Evolutionary conservation across 345 rosid genomes (phyloP).

Genomic region (Abelmoschus esculentus): DNA sequence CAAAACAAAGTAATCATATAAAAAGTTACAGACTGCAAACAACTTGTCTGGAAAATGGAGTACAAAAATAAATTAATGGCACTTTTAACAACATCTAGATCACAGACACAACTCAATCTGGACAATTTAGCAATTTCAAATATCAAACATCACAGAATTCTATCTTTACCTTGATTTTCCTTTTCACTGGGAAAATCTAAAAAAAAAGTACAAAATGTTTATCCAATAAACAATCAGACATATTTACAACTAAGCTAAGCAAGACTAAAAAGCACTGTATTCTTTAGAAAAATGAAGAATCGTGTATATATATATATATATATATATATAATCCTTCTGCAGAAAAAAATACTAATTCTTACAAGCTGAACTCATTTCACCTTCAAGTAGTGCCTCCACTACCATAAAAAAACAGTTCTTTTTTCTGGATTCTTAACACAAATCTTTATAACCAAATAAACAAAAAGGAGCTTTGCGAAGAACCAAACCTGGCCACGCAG

Average conservation of each 20-base stretch:
- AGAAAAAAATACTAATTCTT: background rate
- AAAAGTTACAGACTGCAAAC: background rate
- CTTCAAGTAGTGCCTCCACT: background rate
- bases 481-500: slow-evolving; percentile 84
- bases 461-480: background rate
- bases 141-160: background rate
- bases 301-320: background rate
- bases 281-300: background rate
- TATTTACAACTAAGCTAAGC: background rate
- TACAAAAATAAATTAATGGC: background rate
- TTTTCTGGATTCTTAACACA: background rate
- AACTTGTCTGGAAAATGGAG: background rate
- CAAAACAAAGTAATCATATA: background rate
- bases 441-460: background rate
- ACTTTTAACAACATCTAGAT: too few relatives aligned
- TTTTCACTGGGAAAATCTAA: background rate
- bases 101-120: background rate
- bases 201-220: background rate
- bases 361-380: background rate
- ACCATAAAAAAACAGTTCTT: background rate
- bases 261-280: background rate
- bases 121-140: background rate
- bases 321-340: background rate
- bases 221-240: background rate
- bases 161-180: background rate